Percentiles rank a stretch among this genome's conserved stretches.
phyloP scores from a whole-genome alignment of 2,329 filamentous ascomycete genomes.

The Pestalotiopsis fici region DNA sequence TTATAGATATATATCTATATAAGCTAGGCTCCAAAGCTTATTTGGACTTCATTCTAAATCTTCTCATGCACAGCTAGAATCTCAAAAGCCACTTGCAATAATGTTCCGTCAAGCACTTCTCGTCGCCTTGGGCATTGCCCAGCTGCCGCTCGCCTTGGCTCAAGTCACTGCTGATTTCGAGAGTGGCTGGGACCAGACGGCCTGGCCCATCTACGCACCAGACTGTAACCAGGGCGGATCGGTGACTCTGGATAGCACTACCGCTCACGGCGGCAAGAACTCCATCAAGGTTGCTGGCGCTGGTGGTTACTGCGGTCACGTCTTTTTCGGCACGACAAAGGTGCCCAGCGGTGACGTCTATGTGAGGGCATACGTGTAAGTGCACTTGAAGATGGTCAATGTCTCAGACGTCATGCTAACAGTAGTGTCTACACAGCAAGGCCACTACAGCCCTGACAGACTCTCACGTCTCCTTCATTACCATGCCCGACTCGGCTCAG shows the following conservation, averaged over 20 bases:
- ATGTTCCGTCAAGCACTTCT: constrained; percentile 27
- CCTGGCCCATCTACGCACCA: constrained; percentile 59
- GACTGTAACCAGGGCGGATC: constrained; percentile 62
- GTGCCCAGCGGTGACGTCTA: constrained; percentile 60
- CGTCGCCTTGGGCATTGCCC: constrained; percentile 40
- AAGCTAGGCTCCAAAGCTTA: constrained; percentile 14
- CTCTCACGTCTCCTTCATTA: constrained; percentile 64
- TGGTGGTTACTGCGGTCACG: constrained; percentile 58
- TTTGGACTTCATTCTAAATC: background rate
- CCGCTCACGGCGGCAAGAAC: constrained; percentile 56
- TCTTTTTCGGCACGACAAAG: constrained; percentile 60
- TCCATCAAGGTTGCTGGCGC: constrained; percentile 54
- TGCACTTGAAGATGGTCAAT: constrained; percentile 15
- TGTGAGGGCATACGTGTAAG: constrained; percentile 57
- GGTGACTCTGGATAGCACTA: constrained; percentile 56
- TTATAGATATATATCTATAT: constrained; percentile 25
- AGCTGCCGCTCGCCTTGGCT: constrained; percentile 48
- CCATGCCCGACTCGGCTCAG: constrained; percentile 60
- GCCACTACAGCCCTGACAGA: constrained; percentile 57
- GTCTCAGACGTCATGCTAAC: background rate
- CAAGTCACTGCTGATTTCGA: constrained; percentile 61
- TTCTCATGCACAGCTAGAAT: background rate
- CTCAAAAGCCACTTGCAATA: background rate
- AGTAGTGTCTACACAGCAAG: constrained; percentile 42
- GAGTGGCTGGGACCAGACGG: constrained; percentile 55